Conservation (phyloP, 1,139 yeast species). For the Geotrichum carabidarum region DNA sequence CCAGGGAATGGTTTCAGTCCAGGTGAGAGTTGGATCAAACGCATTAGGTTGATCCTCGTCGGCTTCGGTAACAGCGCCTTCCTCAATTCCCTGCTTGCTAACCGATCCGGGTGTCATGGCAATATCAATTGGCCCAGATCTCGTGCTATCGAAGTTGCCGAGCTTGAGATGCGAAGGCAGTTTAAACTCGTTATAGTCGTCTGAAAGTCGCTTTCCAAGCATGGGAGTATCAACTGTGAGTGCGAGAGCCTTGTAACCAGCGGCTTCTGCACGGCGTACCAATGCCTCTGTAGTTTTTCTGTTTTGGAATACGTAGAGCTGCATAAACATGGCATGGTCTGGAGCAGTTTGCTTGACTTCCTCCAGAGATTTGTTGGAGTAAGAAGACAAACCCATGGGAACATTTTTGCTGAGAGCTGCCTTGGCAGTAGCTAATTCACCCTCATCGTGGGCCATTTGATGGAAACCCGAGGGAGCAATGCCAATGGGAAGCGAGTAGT, state of each 20-base stretch:
- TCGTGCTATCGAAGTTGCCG: constrained; percentile 32
- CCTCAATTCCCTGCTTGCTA: constrained; percentile 20
- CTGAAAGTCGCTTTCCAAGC: constrained; percentile 60
- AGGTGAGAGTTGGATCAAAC: constrained; percentile 65
- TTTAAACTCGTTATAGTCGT: constrained; percentile 45
- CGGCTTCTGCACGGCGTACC: constrained; percentile 47
- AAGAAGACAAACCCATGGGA: constrained; percentile 38
- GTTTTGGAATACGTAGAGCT: constrained; percentile 46
- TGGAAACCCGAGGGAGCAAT: constrained; percentile 66
- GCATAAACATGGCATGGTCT: constrained; percentile 36
- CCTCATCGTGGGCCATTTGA: constrained; percentile 57
- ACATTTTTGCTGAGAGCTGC: constrained; percentile 34
- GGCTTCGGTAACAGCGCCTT: constrained; percentile 19
- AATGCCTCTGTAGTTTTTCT: constrained; percentile 43
- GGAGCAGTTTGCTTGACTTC: constrained; percentile 36
- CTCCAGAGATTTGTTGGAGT: constrained; percentile 33
- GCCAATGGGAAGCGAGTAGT: constrained; percentile 51
- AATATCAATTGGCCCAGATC: constrained; percentile 31
- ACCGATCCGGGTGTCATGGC: constrained; percentile 30
- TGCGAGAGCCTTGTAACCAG: constrained; percentile 56
- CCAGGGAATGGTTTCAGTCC: constrained; percentile 52
- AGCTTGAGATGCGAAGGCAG: constrained; percentile 34
- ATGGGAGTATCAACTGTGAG: constrained; percentile 67
- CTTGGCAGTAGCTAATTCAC: constrained; percentile 46
- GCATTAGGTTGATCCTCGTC: constrained; percentile 34